phyloP scores from a whole-genome alignment of 148 eudicot genomes.

The Polygonum maritimum region DNA sequence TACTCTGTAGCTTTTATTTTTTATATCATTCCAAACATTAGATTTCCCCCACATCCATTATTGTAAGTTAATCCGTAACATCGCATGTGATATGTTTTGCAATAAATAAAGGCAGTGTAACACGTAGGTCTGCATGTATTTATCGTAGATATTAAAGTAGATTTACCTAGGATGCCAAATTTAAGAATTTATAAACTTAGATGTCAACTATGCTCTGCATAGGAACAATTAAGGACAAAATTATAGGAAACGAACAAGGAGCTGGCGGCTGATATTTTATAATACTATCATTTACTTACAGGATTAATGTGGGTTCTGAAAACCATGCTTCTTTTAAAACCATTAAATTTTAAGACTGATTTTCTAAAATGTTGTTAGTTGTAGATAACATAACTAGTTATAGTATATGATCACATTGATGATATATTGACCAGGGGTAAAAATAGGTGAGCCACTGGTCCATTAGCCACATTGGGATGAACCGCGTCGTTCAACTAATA shows the following conservation, averaged over 20 bases:
- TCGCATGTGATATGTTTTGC: neutral
- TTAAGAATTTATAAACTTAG: neutral
- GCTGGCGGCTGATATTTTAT: neutral
- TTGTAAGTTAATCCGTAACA: neutral
- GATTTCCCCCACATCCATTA: neutral
- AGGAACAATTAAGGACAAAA: conserved; percentile 1
- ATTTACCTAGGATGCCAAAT: neutral
- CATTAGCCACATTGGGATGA: too few relatives aligned
- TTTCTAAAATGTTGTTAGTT: too few relatives aligned
- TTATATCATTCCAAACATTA: neutral
- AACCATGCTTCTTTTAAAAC: neutral
- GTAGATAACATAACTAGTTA: too few relatives aligned
- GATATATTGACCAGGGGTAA: too few relatives aligned
- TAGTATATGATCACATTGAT: too few relatives aligned
- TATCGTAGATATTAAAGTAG: neutral
- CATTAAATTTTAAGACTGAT: neutral
- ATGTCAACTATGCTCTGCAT: neutral
- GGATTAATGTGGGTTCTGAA: neutral
- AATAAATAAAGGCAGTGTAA: neutral
- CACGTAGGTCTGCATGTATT: neutral
- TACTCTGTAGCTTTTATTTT: too few relatives aligned
- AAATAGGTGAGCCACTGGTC: too few relatives aligned
- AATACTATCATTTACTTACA: neutral
- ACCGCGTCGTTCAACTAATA: too few relatives aligned
- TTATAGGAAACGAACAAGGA: neutral